These are phyloP conservation scores for Tardiomyces digboiensis DNA, from an alignment of 1,139 yeast species.

Conservation along the genomic window DNA sequence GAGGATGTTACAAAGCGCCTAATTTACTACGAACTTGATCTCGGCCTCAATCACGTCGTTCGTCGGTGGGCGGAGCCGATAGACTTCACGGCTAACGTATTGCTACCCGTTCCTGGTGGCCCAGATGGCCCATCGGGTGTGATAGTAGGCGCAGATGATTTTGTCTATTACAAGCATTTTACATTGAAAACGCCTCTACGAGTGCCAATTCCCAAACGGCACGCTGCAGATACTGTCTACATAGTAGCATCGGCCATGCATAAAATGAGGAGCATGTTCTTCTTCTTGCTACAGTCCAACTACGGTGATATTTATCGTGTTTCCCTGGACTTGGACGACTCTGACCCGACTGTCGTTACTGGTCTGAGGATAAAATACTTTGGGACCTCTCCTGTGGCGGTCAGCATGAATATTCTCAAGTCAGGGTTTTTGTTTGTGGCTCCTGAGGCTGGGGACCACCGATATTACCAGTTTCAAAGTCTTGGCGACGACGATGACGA, in stretches of 20 bases:
- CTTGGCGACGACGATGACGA: constrained; percentile 46
- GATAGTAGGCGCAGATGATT: constrained; percentile 39
- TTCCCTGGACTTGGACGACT: constrained; percentile 37
- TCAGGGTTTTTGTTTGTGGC: constrained; percentile 72
- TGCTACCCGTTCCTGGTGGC: constrained; percentile 41
- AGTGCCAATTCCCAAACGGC: constrained; percentile 34
- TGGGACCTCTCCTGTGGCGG: constrained; percentile 60
- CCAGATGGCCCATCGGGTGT: constrained; percentile 54
- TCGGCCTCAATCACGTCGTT: constrained; percentile 72
- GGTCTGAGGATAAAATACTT: constrained; percentile 48
- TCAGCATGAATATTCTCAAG: constrained; percentile 49
- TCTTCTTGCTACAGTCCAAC: constrained; percentile 62
- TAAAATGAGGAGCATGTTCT: constrained; percentile 37
- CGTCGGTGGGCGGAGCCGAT: constrained; percentile 37
- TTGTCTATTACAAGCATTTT: constrained; percentile 36
- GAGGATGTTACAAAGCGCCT: constrained; percentile 29
- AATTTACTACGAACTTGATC: constrained; percentile 71
- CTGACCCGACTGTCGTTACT: constrained; percentile 21
- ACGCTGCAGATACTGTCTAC: constrained; percentile 4
- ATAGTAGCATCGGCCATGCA: constrained; percentile 30
- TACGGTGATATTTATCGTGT: constrained; percentile 75
- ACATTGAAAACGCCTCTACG: constrained; percentile 35
- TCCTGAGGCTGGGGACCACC: constrained; percentile 50
- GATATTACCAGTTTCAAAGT: constrained; percentile 66
- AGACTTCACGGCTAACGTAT: constrained; percentile 33